phyloP scores from a whole-genome alignment of 306 rosid genomes.

The Ormosia emarginata region DNA sequence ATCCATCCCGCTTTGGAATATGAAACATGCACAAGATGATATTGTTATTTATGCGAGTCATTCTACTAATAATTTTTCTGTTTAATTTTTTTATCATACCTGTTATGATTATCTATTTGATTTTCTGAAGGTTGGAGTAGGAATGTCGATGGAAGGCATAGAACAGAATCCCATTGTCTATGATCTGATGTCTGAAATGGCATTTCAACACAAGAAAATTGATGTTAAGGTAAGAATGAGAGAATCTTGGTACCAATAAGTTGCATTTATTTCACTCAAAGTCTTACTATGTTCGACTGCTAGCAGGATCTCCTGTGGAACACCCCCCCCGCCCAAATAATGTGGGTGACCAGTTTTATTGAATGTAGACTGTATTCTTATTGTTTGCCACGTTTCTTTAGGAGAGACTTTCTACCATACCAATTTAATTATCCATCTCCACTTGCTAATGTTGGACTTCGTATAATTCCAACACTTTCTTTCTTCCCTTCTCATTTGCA shows the following conservation, averaged over 20 bases:
- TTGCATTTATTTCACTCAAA: neutral
- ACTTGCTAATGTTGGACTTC: neutral
- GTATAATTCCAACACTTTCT: neutral
- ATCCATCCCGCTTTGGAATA: neutral
- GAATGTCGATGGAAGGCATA: slow-evolving; percentile 95
- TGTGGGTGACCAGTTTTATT: slow-evolving; percentile 1
- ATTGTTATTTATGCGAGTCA: slow-evolving; percentile 1
- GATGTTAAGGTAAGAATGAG: slow-evolving; percentile 58
- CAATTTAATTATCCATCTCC: slow-evolving; percentile 10
- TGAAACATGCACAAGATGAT: neutral
- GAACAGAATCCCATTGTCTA: slow-evolving; percentile 89
- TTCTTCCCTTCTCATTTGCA: neutral
- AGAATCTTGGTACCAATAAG: slow-evolving; percentile 11
- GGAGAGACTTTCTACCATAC: neutral
- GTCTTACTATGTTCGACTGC: slow-evolving; percentile 1
- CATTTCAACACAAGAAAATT: slow-evolving; percentile 64
- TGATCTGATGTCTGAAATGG: slow-evolving; percentile 93
- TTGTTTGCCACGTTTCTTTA: neutral
- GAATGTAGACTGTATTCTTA: neutral
- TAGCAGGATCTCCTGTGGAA: slow-evolving; percentile 7
- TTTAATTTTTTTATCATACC: neutral
- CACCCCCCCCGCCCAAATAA: slow-evolving; percentile 8
- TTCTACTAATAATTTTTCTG: neutral
- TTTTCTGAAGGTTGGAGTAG: slow-evolving; percentile 76
- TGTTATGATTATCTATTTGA: slow-evolving; percentile 16